Evolutionary conservation across 805 yeast genomes (phyloP).

Genomic region (Suhomyces emberorum): DNA sequence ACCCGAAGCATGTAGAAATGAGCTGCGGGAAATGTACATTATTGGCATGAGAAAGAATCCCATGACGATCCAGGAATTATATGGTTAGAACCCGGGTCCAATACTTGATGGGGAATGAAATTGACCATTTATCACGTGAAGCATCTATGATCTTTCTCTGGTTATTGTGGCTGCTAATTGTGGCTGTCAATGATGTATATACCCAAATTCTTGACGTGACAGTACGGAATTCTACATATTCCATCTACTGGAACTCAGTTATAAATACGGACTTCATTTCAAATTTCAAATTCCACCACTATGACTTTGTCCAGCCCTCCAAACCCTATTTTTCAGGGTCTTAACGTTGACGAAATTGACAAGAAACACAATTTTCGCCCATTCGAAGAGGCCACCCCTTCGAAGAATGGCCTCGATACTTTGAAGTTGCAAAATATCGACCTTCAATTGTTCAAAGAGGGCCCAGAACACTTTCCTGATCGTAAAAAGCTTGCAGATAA

Average conservation of each 20-base stretch:
- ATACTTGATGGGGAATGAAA: not conserved
- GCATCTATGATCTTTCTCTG: no score
- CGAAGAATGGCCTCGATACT: slow-evolving; percentile 14
- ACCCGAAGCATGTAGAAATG: slow-evolving; percentile 76
- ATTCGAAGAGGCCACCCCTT: slow-evolving; percentile 25
- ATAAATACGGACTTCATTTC: no score
- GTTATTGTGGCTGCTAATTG: slow-evolving; percentile 2
- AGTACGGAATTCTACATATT: no score
- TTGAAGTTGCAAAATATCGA: slow-evolving; percentile 36
- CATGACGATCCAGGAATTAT: slow-evolving; percentile 5
- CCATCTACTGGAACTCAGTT: no score
- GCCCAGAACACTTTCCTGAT: slow-evolving; percentile 27
- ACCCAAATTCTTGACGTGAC: no score
- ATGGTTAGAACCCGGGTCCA: not conserved
- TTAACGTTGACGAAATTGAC: slow-evolving; percentile 12
- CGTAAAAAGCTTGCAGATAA: slow-evolving; percentile 33
- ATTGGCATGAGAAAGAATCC: slow-evolving; percentile 55
- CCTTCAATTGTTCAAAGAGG: slow-evolving; percentile 32
- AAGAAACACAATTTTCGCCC: slow-evolving; percentile 28
- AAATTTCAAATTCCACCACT: no score
- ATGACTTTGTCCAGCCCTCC: slow-evolving; percentile 4
- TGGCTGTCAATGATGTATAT: no score
- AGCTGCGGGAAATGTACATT: slow-evolving; percentile 80
- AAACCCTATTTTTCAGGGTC: slow-evolving; percentile 2
- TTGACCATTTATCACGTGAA: no score